Base-by-base conservation (phyloP, 345 rosid species). In the Luvunga scandens region DNA sequence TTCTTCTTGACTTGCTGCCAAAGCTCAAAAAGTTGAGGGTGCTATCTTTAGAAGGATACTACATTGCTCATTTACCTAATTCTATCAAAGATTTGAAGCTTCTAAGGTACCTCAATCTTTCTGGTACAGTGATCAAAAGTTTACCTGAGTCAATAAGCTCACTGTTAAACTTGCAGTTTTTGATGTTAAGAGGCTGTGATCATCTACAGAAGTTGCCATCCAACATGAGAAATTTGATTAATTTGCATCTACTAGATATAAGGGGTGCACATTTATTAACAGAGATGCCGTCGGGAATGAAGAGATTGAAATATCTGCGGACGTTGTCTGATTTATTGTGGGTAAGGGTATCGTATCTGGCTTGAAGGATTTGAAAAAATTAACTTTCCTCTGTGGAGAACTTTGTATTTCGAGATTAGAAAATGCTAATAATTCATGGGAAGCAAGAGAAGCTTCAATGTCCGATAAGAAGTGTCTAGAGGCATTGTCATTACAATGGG, bases 161-260 rank as follows among this genome's bases (percentile, higher is more conserved):
- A 3, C 73, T 79, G 25, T 16, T 66, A 33, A 64, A 66, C 42
- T 56, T 79, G 10, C 72, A 36, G 56, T 79, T 84, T 8, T 71
- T 84, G 66, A 50, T 77, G 25, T 69, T 84, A 57, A 24, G 66
- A 16, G 4, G 28, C 0, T 84, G 87, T 9, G 0, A 1, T 5
- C 7, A 4, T 14, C 81, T 84, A 45, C 25, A 21, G 10, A 62
- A 75, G 73, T 57, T 86, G 76, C 84, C 86, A 0, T 3, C 38
- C 0, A 39, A 66, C 24, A 34, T 82, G 69, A 53, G 80, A 3
- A 61, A 71, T 21, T 65, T 86, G 45, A 50, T 65, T 16, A 73
- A 77, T 55, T 68, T 84, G 55, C 78, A 57, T 25, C 69, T 73
- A 50, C 81, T 86, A 22, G 83, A 84, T 48, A 69, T 78, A 39